Evolutionary conservation across 345 rosid species (phyloP).

Genomic region (Citrus cavaleriei): DNA sequence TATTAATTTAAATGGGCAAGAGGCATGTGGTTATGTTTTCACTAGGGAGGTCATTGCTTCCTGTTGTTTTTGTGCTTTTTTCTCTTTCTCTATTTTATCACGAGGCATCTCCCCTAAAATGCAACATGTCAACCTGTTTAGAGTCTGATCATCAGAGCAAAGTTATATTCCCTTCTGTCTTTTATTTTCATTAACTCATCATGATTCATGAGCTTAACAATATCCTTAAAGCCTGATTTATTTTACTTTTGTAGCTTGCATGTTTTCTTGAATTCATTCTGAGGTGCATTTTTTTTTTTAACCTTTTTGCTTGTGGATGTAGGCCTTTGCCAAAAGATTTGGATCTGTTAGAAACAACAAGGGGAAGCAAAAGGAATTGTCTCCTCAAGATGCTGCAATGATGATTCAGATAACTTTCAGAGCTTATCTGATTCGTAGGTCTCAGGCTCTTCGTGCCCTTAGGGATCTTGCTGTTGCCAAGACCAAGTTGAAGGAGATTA

Average conservation of each 20-base stretch:
- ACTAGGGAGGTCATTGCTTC: neutral
- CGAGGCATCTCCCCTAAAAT: too few relatives aligned
- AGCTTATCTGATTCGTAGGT: constrained; percentile 77
- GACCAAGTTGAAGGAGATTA: constrained; percentile 83
- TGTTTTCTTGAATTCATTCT: neutral
- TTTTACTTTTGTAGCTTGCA: neutral
- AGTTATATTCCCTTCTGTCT: neutral
- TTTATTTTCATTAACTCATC: neutral
- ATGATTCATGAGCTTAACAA: neutral
- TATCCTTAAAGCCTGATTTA: neutral
- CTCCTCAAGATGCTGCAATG: constrained; percentile 76
- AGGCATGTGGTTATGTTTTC: neutral
- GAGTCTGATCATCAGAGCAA: neutral
- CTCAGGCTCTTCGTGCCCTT: constrained; percentile 78
- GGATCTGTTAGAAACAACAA: constrained; percentile 42
- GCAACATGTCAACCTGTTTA: too few relatives aligned
- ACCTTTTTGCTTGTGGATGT: constrained; percentile 1
- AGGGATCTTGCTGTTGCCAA: constrained; percentile 91
- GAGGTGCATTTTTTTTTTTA: neutral
- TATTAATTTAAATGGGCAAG: neutral
- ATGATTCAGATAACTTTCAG: constrained; percentile 77
- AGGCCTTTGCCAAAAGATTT: constrained; percentile 82
- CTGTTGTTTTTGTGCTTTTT: neutral
- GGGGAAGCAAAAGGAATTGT: constrained; percentile 81
- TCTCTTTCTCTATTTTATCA: neutral